Evolutionary conservation across 768 basidiomycete species (phyloP), one percentile per base, ranked within the genome.

Genomic region (Mycena sanguinolenta): DNA sequence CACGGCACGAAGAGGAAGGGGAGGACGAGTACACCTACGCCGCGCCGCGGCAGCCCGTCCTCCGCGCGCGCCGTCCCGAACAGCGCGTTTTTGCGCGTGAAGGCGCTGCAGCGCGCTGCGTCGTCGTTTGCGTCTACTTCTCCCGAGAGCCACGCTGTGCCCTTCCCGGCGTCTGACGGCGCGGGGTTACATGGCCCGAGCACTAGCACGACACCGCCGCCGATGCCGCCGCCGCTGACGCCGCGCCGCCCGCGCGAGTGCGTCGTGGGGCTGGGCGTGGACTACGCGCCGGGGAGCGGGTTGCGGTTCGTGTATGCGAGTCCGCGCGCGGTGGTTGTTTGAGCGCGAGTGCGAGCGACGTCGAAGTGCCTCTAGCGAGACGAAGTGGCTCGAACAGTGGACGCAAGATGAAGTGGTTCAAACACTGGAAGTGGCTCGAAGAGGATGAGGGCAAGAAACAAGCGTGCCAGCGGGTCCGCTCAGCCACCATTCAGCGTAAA

Each of bases 41-140:
- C 9, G 39, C 39, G 39, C 39, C 39, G 55, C 59, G 44, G 28
- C 36, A n/a, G 21, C 67, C 71, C 4, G 58, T 62, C 16, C 54
- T 70, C 23, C 72, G 72, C 38, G 65, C 61, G 57, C 72, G 65
- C 72, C 25, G 72, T 73, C 50, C 69, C 72, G 54, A 73, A 73
- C n/a, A 67, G 69, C 62, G 65, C 72, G 61, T 73, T 73, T 14
- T 17, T 73, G 62, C 12, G 72, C n/a, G 39, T 73, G 2, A 70
- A 67, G 72, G 72, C 72, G 69, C 32, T 73, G 72, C 66, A 72
- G 42, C 52, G 58, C 50, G n/a, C n/a, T 19, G 63, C 54, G 34
- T 21, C 36, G 5, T 3, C 4, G 5, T 25, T 17, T 25, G 50
- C n/a, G 39, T 10, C 42, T 17, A 21, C 16, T 21, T 17, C 32